These are phyloP conservation scores for Microsporum ferrugineum DNA, from an alignment of 2,329 filamentous ascomycete species.

Conservation along the genomic window DNA sequence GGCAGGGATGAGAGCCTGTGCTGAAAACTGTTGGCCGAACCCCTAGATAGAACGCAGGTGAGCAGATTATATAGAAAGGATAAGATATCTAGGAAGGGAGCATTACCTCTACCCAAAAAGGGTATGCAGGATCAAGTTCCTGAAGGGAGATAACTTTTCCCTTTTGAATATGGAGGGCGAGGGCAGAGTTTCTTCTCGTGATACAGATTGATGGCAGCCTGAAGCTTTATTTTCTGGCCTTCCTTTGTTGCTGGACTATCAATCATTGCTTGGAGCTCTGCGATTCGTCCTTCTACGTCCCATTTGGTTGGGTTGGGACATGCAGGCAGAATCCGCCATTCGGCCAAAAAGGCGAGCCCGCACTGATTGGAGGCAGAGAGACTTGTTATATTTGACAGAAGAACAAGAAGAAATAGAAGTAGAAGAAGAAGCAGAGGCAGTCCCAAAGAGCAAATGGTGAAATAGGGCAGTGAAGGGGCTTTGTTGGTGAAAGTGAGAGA, in stretches of 20 bases:
- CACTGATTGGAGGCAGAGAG: neutral
- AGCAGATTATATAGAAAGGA: neutral
- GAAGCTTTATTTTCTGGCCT: conserved; percentile 10
- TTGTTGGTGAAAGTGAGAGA: too few species aligned
- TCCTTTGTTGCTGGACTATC: conserved; percentile 6
- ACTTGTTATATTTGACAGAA: too few species aligned
- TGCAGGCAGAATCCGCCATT: neutral
- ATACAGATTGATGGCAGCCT: conserved; percentile 9
- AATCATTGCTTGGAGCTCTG: conserved; percentile 10
- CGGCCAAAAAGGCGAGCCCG: too few species aligned
- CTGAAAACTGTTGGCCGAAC: neutral
- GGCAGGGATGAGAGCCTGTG: neutral
- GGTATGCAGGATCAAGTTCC: neutral
- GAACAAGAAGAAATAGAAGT: too few species aligned
- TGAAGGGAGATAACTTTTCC: conserved; percentile 5
- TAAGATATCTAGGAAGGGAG: neutral
- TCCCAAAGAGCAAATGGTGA: too few species aligned
- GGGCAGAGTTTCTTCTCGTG: conserved; percentile 4
- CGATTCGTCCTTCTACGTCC: conserved; percentile 6
- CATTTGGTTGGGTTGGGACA: conserved; percentile 9
- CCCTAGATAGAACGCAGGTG: neutral
- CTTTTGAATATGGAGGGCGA: neutral
- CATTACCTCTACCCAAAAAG: conserved; percentile 8
- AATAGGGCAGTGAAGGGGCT: too few species aligned
- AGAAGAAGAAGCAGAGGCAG: too few species aligned